A percentile compares a stretch with the other conserved stretches of the same genome.
Conservation (phyloP, 257 asterid genomes). For the Nemophila menziesii region DNA sequence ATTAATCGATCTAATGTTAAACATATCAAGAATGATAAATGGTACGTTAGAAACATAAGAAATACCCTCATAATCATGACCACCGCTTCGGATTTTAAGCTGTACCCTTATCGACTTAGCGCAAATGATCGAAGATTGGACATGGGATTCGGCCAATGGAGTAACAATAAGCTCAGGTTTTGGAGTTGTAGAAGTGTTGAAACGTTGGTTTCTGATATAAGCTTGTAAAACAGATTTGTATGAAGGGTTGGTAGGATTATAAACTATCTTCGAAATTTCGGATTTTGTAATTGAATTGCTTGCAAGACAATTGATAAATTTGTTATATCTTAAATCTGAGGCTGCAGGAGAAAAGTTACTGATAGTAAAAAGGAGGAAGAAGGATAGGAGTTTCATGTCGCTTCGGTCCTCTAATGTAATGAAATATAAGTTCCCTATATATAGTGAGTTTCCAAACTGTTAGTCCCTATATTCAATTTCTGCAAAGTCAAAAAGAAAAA, state of each 20-base stretch:
- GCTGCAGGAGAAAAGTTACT: neutral
- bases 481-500: too few species aligned
- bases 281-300: neutral
- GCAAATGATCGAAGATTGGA: neutral
- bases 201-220: neutral
- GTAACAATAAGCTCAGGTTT: conserved; percentile 1
- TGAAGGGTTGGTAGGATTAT: neutral
- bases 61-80: conserved; percentile 11
- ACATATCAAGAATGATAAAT: conserved; percentile 29
- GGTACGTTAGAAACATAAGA: conserved; percentile 19
- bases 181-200: conserved; percentile 2
- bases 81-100: neutral
- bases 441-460: too few species aligned
- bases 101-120: neutral
- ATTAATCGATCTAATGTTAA: conserved; percentile 17
- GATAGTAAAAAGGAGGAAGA: neutral
- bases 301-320: neutral
- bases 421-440: too few species aligned
- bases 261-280: neutral
- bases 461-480: too few species aligned
- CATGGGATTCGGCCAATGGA: conserved; percentile 1
- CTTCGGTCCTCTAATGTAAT: too few species aligned
- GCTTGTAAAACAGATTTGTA: conserved; percentile 1
- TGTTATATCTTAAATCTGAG: neutral
- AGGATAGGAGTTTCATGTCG: neutral